Conservation (phyloP, 305 asterid species). For the Fraxinus baroniana region DNA sequence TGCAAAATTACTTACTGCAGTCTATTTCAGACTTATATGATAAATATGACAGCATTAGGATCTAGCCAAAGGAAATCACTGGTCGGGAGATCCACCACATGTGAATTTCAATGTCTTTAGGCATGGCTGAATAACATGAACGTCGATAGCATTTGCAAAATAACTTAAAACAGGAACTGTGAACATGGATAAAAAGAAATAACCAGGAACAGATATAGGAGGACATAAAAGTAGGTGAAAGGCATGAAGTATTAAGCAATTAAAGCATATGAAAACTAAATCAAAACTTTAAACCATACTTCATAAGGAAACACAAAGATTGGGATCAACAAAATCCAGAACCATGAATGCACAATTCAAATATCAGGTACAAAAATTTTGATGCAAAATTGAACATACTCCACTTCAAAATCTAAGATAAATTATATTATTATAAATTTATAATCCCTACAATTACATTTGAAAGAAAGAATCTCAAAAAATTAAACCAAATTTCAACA, state of each 20-base stretch:
- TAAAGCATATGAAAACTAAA: background rate
- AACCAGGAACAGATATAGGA: background rate
- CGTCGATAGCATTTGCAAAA: background rate
- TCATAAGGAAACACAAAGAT: slow-evolving; percentile 16
- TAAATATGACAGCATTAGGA: background rate
- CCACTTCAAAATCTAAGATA: slow-evolving; percentile 18
- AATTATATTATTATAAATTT: too few relatives aligned
- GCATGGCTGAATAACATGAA: background rate
- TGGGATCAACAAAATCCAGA: slow-evolving; percentile 25
- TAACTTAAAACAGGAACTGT: background rate
- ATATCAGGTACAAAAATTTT: background rate
- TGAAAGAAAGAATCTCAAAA: slow-evolving; percentile 9
- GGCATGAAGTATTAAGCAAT: background rate
- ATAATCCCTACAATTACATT: background rate
- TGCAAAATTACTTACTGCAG: background rate
- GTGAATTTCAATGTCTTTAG: background rate
- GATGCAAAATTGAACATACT: background rate
- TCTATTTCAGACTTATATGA: background rate
- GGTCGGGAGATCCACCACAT: background rate
- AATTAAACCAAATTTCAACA: slow-evolving; percentile 17
- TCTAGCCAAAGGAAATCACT: background rate
- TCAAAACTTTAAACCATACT: background rate
- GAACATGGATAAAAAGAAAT: background rate
- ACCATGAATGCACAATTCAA: background rate
- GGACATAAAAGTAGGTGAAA: background rate